Conservation (phyloP, 2,329 filamentous ascomycete genomes). For the Huntiella moniliformis region DNA sequence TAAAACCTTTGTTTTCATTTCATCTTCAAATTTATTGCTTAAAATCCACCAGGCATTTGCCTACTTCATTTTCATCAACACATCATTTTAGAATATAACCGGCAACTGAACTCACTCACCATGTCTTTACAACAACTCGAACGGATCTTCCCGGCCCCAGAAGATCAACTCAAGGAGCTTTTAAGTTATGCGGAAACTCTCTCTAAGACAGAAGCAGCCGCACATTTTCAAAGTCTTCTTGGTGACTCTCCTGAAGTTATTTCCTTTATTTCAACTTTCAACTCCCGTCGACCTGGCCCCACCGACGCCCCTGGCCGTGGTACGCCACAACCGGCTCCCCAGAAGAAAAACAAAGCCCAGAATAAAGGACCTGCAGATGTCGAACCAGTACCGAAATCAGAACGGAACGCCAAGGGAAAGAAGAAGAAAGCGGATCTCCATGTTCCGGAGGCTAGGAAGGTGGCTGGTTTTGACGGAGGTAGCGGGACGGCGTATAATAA, state of each 20-base stretch:
- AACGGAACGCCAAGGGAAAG: conserved; percentile 24
- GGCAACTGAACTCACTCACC: not conserved
- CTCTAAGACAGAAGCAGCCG: conserved; percentile 56
- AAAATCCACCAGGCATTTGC: too few relatives aligned
- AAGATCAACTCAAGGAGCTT: conserved; percentile 67
- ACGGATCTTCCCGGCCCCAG: conserved; percentile 64
- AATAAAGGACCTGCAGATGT: conserved; percentile 7
- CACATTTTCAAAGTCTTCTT: conserved; percentile 74
- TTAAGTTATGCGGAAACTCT: conserved; percentile 65
- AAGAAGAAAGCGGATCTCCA: conserved; percentile 45
- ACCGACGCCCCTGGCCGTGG: conserved; percentile 14
- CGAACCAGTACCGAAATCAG: conserved; percentile 30
- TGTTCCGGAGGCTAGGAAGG: conserved; percentile 41
- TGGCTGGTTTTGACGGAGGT: conserved; percentile 44
- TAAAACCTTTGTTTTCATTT: too few relatives aligned
- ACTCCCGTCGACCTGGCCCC: conserved; percentile 38
- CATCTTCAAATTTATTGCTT: too few relatives aligned
- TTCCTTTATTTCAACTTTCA: conserved; percentile 68
- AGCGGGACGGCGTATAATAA: conserved; percentile 57
- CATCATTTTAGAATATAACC: too few relatives aligned
- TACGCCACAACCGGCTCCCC: conserved; percentile 12
- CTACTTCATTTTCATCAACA: too few relatives aligned
- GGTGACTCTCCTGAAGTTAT: conserved; percentile 63
- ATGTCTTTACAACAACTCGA: conserved; percentile 52
- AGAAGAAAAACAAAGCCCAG: not conserved